These are phyloP conservation scores for Kodamaea fungicola DNA, from an alignment of 1,139 yeast species.

Conservation along the genomic window DNA sequence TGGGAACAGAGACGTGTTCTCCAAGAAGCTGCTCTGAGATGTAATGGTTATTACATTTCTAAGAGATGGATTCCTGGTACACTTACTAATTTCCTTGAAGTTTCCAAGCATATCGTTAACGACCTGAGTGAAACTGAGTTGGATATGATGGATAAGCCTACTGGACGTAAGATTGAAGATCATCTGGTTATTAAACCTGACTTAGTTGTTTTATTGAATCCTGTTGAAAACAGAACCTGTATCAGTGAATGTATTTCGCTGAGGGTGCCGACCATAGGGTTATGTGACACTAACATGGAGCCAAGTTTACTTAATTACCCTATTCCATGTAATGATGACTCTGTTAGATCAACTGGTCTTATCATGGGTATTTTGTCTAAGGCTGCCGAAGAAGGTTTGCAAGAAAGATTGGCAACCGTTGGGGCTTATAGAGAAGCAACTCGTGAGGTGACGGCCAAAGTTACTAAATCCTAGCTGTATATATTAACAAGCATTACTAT, in stretches of 20 bases:
- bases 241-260: constrained; percentile 77
- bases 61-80: constrained; percentile 95
- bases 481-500: not conserved
- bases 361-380: constrained; percentile 79
- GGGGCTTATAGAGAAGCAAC: constrained; percentile 18
- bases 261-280: constrained; percentile 89
- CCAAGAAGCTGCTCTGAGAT: constrained; percentile 74
- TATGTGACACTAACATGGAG: constrained; percentile 91
- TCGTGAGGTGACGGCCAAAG: not conserved
- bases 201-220: constrained; percentile 79
- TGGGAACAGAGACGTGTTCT: constrained; percentile 65
- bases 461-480: not conserved
- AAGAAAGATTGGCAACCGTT: constrained; percentile 48
- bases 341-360: constrained; percentile 75
- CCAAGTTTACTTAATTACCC: constrained; percentile 89
- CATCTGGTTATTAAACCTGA: constrained; percentile 75
- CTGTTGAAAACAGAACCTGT: constrained; percentile 81
- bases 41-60: constrained; percentile 77
- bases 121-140: constrained; percentile 44
- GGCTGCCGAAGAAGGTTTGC: constrained; percentile 79
- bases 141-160: constrained; percentile 42
- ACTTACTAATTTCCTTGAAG: constrained; percentile 77
- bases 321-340: constrained; percentile 94
- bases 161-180: constrained; percentile 52
- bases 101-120: constrained; percentile 71